A percentile compares a stretch with the other conserved stretches of the same genome.
Conservation (phyloP, 805 yeast species). For the Yamadazyma phyllophila region DNA sequence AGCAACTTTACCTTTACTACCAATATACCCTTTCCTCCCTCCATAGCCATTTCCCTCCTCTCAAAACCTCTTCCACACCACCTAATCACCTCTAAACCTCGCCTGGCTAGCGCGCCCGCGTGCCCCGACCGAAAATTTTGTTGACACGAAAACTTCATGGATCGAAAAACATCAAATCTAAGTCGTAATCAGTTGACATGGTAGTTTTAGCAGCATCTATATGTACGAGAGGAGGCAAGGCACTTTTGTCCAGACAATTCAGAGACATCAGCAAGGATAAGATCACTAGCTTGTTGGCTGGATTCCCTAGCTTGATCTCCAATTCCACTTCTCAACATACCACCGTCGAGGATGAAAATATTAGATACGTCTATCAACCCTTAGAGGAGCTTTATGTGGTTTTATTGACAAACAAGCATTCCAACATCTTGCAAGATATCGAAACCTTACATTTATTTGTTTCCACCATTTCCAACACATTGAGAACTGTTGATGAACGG, state of each 20-base stretch:
- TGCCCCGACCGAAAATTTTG: constrained; percentile 7
- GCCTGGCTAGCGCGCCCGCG: constrained; percentile 2
- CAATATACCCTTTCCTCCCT: not conserved
- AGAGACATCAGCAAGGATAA: constrained; percentile 79
- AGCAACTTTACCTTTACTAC: not conserved
- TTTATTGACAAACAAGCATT: constrained; percentile 82
- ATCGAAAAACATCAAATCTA: constrained; percentile 7
- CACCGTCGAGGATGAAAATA: constrained; percentile 87
- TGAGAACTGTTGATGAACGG: constrained; percentile 72
- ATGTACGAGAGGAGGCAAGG: constrained; percentile 90
- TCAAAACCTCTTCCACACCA: not conserved
- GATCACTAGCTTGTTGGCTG: constrained; percentile 80
- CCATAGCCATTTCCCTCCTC: not conserved
- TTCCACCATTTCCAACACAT: constrained; percentile 72
- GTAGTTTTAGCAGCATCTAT: constrained; percentile 91
- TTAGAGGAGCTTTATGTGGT: constrained; percentile 91
- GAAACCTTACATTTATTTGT: constrained; percentile 85
- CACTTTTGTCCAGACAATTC: constrained; percentile 89
- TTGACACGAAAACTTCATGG: constrained; percentile 11
- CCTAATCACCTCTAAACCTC: not conserved
- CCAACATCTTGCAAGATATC: constrained; percentile 91
- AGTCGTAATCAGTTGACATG: constrained; percentile 36
- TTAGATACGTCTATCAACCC: constrained; percentile 93
- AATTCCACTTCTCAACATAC: constrained; percentile 80
- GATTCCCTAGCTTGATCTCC: constrained; percentile 76